These are phyloP conservation scores for Phytopythium boreale DNA, from an alignment of 352 stramenopile species.

Conservation along the genomic window DNA sequence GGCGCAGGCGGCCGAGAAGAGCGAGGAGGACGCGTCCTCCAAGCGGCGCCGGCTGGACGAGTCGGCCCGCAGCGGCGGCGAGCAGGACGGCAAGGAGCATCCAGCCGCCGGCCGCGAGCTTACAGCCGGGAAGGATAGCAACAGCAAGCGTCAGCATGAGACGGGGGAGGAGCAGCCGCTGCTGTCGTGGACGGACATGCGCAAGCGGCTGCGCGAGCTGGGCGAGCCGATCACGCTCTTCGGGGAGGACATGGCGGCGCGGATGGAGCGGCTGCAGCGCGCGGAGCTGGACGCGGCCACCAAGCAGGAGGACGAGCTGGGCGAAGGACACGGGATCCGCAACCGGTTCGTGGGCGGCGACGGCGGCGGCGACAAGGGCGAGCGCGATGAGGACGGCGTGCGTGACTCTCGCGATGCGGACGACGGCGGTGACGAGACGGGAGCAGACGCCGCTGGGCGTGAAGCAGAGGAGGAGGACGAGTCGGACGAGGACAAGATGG, in stretches of 20 bases:
- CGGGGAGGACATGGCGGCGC: slow-evolving; percentile 61
- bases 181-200: slow-evolving; percentile 73
- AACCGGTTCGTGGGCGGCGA: slow-evolving; percentile 69
- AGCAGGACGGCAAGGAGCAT: not conserved
- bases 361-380: slow-evolving; percentile 20
- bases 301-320: slow-evolving; percentile 67
- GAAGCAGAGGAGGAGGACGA: slow-evolving; percentile 40
- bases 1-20: slow-evolving; percentile 42
- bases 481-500: slow-evolving; percentile 55
- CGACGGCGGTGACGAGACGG: slow-evolving; percentile 43
- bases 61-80: not conserved
- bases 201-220: slow-evolving; percentile 73
- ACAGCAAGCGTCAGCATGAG: not conserved
- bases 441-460: slow-evolving; percentile 27
- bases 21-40: slow-evolving; percentile 21
- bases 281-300: slow-evolving; percentile 66
- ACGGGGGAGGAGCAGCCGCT: slow-evolving; percentile 23
- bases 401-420: slow-evolving; percentile 9
- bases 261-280: slow-evolving; percentile 61
- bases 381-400: slow-evolving; percentile 18
- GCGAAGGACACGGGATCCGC: slow-evolving; percentile 67
- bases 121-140: not conserved
- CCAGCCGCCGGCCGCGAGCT: not conserved
- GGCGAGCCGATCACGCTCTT: slow-evolving; percentile 88
- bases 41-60: slow-evolving; percentile 4